phyloP scores from a whole-genome alignment of 2,329 filamentous ascomycete genomes.

The Pseudogymnoascus verrucosus region DNA sequence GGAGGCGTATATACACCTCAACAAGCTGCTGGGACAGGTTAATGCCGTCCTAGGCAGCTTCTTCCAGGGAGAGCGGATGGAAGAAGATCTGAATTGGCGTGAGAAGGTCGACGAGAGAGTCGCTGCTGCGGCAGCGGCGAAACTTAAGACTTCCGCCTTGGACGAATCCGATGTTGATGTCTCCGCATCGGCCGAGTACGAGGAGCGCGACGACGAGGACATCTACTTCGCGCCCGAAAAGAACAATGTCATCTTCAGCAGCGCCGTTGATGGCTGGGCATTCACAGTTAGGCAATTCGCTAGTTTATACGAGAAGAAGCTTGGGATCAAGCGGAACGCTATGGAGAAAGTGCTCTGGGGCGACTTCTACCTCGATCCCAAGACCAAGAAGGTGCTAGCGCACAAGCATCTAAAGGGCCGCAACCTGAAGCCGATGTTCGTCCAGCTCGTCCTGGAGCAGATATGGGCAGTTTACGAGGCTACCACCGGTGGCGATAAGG shows the following conservation, averaged over 20 bases:
- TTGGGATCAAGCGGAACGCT: slow-evolving; percentile 80
- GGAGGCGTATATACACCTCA: slow-evolving; percentile 85
- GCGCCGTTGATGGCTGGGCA: slow-evolving; percentile 97
- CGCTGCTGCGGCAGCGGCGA: slow-evolving; percentile 51
- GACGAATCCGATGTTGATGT: slow-evolving; percentile 33
- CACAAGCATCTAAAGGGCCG: slow-evolving; percentile 90
- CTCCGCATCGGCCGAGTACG: slow-evolving; percentile 52
- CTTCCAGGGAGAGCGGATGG: slow-evolving; percentile 96
- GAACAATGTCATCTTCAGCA: slow-evolving; percentile 98
- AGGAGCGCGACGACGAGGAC: slow-evolving; percentile 91
- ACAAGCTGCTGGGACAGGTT: slow-evolving; percentile 85
- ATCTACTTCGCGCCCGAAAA: slow-evolving; percentile 97
- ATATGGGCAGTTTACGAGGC: slow-evolving; percentile 95
- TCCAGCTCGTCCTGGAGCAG: slow-evolving; percentile 89
- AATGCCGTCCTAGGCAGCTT: slow-evolving; percentile 97
- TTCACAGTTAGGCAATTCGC: slow-evolving; percentile 96
- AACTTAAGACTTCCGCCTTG: slow-evolving; percentile 23
- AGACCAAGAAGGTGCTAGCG: slow-evolving; percentile 87
- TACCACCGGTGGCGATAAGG: slow-evolving; percentile 72
- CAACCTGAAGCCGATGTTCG: slow-evolving; percentile 91
- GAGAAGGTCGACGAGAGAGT: slow-evolving; percentile 84
- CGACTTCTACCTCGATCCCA: slow-evolving; percentile 91
- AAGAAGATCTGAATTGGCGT: slow-evolving; percentile 93
- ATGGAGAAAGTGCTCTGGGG: slow-evolving; percentile 96
- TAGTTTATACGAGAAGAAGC: slow-evolving; percentile 87